These are phyloP conservation scores for Dorcoceras hygrometricum DNA, from an alignment of 257 asterid genomes.

Conservation along the genomic window DNA sequence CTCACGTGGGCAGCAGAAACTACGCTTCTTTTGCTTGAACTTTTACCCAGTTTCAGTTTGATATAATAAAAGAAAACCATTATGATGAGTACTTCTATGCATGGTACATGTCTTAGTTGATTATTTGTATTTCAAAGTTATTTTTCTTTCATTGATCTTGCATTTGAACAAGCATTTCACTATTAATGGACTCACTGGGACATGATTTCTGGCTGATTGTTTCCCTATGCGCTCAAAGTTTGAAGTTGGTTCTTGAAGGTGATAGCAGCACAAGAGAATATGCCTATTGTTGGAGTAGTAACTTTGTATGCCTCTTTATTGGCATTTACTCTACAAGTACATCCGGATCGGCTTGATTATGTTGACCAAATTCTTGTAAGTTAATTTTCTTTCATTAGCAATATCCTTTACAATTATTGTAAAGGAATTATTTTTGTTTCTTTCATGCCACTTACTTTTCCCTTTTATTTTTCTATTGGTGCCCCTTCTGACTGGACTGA, in stretches of 20 bases:
- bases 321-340: slow-evolving; percentile 95
- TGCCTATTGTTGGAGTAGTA: slow-evolving; percentile 82
- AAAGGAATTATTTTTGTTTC: not conserved
- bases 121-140: slow-evolving; percentile 10
- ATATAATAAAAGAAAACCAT: no score
- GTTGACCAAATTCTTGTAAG: slow-evolving; percentile 93
- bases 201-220: not conserved
- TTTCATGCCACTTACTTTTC: not conserved
- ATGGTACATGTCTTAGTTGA: not conserved
- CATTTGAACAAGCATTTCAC: slow-evolving; percentile 12
- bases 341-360: slow-evolving; percentile 92
- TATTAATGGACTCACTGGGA: slow-evolving; percentile 10
- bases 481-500: slow-evolving; percentile 3
- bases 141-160: not conserved
- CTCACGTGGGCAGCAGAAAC: slow-evolving; percentile 1
- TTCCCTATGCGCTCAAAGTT: slow-evolving; percentile 13
- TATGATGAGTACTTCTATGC: not conserved
- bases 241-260: slow-evolving; percentile 47
- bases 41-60: slow-evolving; percentile 3
- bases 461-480: not conserved
- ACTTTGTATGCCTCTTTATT: slow-evolving; percentile 87
- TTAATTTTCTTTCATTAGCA: slow-evolving; percentile 4
- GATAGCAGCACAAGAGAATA: slow-evolving; percentile 91
- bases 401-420: slow-evolving; percentile 10
- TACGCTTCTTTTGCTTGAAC: not conserved